These are phyloP conservation scores for Boeremia lycopersici DNA, from an alignment of 2,329 filamentous ascomycete genomes.

Conservation along the genomic window DNA sequence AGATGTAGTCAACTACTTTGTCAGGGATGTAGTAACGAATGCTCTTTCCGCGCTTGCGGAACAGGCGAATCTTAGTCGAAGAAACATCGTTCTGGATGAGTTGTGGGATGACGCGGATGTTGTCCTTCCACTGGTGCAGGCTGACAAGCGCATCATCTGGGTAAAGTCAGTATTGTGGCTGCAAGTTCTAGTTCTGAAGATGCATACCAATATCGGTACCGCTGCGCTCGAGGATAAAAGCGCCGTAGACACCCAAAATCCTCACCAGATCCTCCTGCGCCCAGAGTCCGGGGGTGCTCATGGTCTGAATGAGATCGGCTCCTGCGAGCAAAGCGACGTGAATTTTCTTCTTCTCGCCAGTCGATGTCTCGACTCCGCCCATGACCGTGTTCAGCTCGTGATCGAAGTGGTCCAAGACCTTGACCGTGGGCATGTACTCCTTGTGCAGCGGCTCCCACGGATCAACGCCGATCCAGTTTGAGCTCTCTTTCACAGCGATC, in stretches of 20 bases:
- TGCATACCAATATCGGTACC: slow-evolving; percentile 73
- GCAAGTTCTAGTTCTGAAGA: not conserved
- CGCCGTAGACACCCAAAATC: slow-evolving; percentile 82
- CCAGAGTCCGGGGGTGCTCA: slow-evolving; percentile 70
- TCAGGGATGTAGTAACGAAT: slow-evolving; percentile 51
- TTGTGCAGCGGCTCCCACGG: slow-evolving; percentile 77
- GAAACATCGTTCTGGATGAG: slow-evolving; percentile 86
- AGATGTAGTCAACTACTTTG: slow-evolving; percentile 48
- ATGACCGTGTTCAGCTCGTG: slow-evolving; percentile 83
- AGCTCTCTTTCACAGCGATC: slow-evolving; percentile 74
- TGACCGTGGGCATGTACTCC: slow-evolving; percentile 85
- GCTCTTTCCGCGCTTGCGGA: slow-evolving; percentile 55
- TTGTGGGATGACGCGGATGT: slow-evolving; percentile 87
- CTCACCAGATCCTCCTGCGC: slow-evolving; percentile 82
- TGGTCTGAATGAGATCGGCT: slow-evolving; percentile 58
- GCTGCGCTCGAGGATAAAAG: slow-evolving; percentile 84
- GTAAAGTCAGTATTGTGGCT: slow-evolving; percentile 12
- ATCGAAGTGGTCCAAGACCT: slow-evolving; percentile 89
- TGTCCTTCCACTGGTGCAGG: slow-evolving; percentile 80
- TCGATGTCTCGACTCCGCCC: slow-evolving; percentile 72
- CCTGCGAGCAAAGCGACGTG: slow-evolving; percentile 84
- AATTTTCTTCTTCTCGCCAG: slow-evolving; percentile 70
- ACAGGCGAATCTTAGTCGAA: slow-evolving; percentile 80
- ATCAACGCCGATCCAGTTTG: slow-evolving; percentile 47
- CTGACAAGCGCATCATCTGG: slow-evolving; percentile 80